These are phyloP conservation scores for Ustilago sp. DNA, from an alignment of 1,284 basidiomycete genomes.

Conservation along the genomic window DNA sequence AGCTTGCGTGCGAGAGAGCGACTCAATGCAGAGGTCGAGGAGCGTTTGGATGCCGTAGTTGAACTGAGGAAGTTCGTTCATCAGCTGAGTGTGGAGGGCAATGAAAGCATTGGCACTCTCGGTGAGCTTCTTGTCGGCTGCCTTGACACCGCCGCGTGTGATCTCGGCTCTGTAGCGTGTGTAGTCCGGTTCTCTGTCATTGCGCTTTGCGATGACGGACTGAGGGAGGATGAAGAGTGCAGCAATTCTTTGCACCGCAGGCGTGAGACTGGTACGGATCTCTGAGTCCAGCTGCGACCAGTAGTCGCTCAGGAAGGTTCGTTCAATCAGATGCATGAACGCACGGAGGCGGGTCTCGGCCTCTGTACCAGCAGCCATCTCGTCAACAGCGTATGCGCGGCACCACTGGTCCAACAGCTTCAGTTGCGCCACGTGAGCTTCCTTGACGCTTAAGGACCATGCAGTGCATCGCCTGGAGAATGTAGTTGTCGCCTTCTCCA, in stretches of 20 bases:
- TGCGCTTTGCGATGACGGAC: constrained; percentile 67
- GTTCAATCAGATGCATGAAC: constrained; percentile 35
- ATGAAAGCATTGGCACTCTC: constrained; percentile 68
- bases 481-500: constrained; percentile 37
- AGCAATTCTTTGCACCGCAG: constrained; percentile 65
- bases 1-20: constrained; percentile 67
- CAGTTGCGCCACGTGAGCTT: constrained; percentile 47
- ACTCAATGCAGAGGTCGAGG: constrained; percentile 67
- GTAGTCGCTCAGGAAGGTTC: constrained; percentile 29
- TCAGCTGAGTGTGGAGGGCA: constrained; percentile 69
- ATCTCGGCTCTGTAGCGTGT: constrained; percentile 59
- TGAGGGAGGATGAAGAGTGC: constrained; percentile 55
- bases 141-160: constrained; percentile 29
- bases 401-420: constrained; percentile 52
- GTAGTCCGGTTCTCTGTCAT: constrained; percentile 68
- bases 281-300: constrained; percentile 54
- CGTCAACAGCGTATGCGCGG: constrained; percentile 47
- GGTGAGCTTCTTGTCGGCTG: constrained; percentile 48
- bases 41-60: constrained; percentile 68
- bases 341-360: constrained; percentile 43
- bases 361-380: constrained; percentile 15
- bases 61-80: constrained; percentile 70
- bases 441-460: constrained; percentile 51
- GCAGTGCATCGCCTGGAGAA: constrained; percentile 46
- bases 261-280: constrained; percentile 45